phyloP scores from a whole-genome alignment of 83 land plant genomes.

The Picea engelmannii region DNA sequence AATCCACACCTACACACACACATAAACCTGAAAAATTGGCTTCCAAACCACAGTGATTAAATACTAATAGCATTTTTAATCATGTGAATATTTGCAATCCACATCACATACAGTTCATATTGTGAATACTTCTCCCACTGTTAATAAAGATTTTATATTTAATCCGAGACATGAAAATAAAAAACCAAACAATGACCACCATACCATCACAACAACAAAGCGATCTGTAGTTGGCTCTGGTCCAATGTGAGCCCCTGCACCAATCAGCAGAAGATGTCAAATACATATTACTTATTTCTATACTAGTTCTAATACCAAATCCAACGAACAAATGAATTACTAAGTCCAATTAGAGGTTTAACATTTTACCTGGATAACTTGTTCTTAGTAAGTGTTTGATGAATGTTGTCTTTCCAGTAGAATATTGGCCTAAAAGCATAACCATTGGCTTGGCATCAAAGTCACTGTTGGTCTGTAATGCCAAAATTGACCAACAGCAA shows the following conservation, averaged over 20 bases:
- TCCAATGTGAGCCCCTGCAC: conserved; percentile 95
- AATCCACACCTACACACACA: too few species aligned
- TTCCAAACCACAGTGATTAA: neutral
- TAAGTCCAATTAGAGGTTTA: neutral
- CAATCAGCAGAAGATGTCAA: neutral
- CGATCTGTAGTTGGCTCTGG: conserved; percentile 99
- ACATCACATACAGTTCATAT: neutral
- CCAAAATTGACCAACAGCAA: conserved; percentile 9
- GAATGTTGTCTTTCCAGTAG: conserved; percentile 98
- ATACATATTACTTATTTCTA: neutral
- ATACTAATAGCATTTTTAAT: neutral
- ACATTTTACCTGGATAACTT: conserved; percentile 72
- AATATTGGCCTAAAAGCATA: conserved; percentile 98
- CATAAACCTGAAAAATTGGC: too few species aligned
- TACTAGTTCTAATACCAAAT: neutral
- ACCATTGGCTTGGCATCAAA: conserved; percentile 99
- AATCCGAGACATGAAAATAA: neutral
- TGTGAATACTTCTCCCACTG: neutral
- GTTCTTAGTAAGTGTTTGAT: conserved; percentile 83
- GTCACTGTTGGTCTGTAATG: conserved; percentile 87
- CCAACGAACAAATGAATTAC: neutral
- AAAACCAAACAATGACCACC: conserved; percentile 1
- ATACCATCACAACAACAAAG: conserved; percentile 97
- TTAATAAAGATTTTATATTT: neutral
- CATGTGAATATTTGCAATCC: neutral